Evolutionary conservation across 176 grass and related monocot genomes (phyloP).

Genomic region (Hordeum marinum): DNA sequence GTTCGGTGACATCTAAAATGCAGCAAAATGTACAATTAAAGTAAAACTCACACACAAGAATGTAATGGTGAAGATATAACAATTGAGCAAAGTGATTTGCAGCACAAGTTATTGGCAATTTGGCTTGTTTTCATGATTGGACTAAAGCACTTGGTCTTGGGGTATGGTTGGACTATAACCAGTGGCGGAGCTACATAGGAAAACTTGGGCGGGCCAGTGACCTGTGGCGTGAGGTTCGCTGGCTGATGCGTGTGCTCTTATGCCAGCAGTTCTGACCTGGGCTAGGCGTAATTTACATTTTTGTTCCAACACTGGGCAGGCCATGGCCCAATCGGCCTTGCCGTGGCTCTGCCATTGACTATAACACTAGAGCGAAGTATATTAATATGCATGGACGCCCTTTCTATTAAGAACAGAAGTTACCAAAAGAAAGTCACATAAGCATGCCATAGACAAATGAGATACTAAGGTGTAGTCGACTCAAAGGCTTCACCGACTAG

Average conservation of each 20-base stretch:
- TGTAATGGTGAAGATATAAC: background rate
- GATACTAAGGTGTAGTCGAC: background rate
- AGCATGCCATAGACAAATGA: background rate
- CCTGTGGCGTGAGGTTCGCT: no score
- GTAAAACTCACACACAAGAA: background rate
- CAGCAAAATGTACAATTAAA: background rate
- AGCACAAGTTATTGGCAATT: background rate
- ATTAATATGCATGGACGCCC: background rate
- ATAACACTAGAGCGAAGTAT: background rate
- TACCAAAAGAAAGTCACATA: conserved; percentile 4
- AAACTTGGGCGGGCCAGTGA: no score
- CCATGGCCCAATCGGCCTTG: no score
- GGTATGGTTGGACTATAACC: background rate
- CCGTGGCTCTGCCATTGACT: no score
- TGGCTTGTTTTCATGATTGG: background rate
- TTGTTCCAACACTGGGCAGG: no score
- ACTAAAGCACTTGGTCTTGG: no score
- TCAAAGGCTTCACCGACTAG: background rate
- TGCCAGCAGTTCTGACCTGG: no score
- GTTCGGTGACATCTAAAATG: conserved; percentile 82
- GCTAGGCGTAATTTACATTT: no score
- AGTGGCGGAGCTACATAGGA: no score
- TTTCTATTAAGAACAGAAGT: background rate
- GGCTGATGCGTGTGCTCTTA: no score
- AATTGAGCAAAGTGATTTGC: background rate